These are phyloP conservation scores for Dactylellina haptotyla DNA, from an alignment of 2,329 filamentous ascomycete genomes.

Conservation along the genomic window DNA sequence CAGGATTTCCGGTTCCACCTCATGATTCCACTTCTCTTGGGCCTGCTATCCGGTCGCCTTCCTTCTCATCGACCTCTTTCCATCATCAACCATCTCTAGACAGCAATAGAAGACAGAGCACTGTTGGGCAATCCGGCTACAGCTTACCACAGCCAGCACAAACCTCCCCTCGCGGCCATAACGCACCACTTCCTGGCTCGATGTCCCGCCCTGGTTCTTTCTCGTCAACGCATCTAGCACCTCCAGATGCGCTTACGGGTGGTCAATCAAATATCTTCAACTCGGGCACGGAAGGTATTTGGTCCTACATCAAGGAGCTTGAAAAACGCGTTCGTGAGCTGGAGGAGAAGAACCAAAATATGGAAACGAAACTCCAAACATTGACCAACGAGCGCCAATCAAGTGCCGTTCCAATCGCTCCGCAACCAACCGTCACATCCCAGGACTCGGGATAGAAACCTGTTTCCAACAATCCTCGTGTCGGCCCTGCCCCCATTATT, in stretches of 20 bases:
- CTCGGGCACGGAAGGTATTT: conserved; percentile 71
- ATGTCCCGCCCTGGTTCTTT: conserved; percentile 42
- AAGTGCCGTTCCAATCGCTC: conserved; percentile 1
- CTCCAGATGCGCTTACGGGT: conserved; percentile 29
- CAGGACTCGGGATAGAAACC: conserved; percentile 41
- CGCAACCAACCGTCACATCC: conserved; percentile 14
- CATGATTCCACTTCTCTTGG: conserved; percentile 51
- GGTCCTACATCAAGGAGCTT: conserved; percentile 76
- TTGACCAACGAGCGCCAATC: conserved; percentile 28
- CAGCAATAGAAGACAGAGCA: conserved; percentile 30
- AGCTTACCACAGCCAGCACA: conserved; percentile 51
- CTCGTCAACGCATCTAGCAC: conserved; percentile 43
- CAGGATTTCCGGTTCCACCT: conserved; percentile 52
- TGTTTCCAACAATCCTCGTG: no score
- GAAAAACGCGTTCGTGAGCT: conserved; percentile 70
- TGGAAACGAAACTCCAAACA: conserved; percentile 60
- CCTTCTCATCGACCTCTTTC: conserved; percentile 44
- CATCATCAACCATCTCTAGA: conserved; percentile 46
- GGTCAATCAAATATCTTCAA: conserved; percentile 71
- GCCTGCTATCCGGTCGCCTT: conserved; percentile 39
- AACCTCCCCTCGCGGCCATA: conserved; percentile 56
- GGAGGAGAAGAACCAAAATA: conserved; percentile 63
- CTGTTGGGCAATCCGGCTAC: conserved; percentile 23
- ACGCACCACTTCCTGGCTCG: conserved; percentile 36
- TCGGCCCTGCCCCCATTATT: no score